phyloP scores from a whole-genome alignment of 805 yeast species.

The Saccharomycopsis amapae region DNA sequence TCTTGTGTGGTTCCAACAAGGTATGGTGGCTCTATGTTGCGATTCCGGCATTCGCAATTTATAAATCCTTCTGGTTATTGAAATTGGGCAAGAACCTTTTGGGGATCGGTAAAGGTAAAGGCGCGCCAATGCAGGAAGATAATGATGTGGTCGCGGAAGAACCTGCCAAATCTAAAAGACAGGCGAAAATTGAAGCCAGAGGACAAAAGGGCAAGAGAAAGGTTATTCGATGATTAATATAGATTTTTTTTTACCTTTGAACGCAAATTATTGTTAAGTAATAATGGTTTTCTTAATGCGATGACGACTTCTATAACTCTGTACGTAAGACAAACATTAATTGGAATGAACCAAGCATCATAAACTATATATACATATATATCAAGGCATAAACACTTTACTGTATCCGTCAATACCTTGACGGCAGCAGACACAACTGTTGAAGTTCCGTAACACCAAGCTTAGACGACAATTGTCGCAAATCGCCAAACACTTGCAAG shows the following conservation, averaged over 20 bases:
- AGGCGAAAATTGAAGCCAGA: conserved; percentile 16
- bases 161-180: conserved; percentile 7
- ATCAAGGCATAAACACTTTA: conserved; percentile 30
- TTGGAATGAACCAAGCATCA: too few relatives aligned
- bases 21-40: conserved; percentile 51
- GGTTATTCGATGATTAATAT: conserved; percentile 5
- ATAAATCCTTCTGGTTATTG: conserved; percentile 12
- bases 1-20: conserved; percentile 46
- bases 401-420: conserved; percentile 55
- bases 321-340: too few relatives aligned
- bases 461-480: conserved; percentile 79
- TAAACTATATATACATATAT: too few relatives aligned
- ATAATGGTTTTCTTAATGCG: too few relatives aligned
- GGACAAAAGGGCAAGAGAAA: conserved; percentile 11
- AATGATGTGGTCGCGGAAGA: background rate
- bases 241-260: too few relatives aligned
- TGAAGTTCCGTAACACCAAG: conserved; percentile 63
- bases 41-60: conserved; percentile 21
- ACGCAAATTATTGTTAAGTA: too few relatives aligned
- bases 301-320: too few relatives aligned
- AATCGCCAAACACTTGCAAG: conserved; percentile 82
- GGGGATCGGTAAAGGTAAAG: conserved; percentile 5
- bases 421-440: conserved; percentile 82
- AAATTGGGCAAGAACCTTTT: conserved; percentile 11
- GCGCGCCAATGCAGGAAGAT: background rate